Base-by-base conservation (phyloP, 139 green algal genomes). In the Coelastrella sp. region DNA sequence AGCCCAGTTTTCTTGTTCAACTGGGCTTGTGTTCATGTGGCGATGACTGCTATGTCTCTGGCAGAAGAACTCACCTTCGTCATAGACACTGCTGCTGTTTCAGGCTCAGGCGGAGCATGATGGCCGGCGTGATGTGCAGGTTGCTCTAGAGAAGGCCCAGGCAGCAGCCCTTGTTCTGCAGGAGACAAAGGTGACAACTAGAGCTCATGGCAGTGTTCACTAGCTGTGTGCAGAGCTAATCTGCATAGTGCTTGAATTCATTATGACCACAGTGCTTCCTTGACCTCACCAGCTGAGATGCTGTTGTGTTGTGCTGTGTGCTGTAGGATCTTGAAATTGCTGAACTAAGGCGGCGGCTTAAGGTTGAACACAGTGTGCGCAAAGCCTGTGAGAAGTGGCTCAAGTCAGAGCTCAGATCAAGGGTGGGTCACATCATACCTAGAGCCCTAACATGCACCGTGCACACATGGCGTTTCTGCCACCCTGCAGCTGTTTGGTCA, bases 321-420 rank as follows among this genome's bases (percentile, higher is more conserved):
- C 79, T 69, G 68, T 72, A 87, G 86, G 86, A 89, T 34, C 32
- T 76, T 19, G 86, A 87, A 50, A 66, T 90, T 13, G n/a, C 79
- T n/a, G 88, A 92, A 38, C 71, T 91, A 74, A 50, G 79, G 38
- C 79, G 88, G 25, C 86, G 89, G 30, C 74, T 94, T 57, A 76
- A 84, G 23, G 81, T 79, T 21, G 90, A 95, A 81, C 86, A 83
- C 51, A 86, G 81, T 71, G 80, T 92, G 32, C 87, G 92, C 38
- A 94, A 93, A 87, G 92, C 89, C 40, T 92, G 89, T 81, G 90
- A 95, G 48, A 84, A 88, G 50, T 95, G 92, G 92, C 88, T 95
- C 32, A 79, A 83, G 35, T 85, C 88, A 35, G 92, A 95, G 81
- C 87, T 95, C 17, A 91, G 90, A 19, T 90, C 87, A 50, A 74